These are phyloP conservation scores for Cucurbita moschata DNA, from an alignment of 306 rosid genomes.

Conservation along the genomic window DNA sequence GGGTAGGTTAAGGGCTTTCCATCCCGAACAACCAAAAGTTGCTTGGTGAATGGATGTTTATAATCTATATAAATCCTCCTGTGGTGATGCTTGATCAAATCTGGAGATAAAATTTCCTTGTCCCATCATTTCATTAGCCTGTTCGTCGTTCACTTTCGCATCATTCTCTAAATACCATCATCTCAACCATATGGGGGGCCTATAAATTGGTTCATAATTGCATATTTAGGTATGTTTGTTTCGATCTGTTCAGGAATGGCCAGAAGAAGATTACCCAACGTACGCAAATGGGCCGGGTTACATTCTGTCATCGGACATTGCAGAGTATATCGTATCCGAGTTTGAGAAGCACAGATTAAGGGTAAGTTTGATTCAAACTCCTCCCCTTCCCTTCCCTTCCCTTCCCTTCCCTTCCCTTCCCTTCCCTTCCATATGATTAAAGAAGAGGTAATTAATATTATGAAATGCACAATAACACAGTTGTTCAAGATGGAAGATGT, in stretches of 20 bases:
- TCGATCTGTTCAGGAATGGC: slow-evolving; percentile 58
- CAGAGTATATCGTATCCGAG: slow-evolving; percentile 46
- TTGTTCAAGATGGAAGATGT: slow-evolving; percentile 96
- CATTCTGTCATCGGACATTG: slow-evolving; percentile 59
- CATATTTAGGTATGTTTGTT: background rate
- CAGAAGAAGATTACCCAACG: slow-evolving; percentile 84
- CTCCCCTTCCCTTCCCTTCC: background rate
- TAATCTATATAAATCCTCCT: background rate
- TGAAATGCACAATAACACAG: slow-evolving; percentile 20
- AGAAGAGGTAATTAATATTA: too few species aligned
- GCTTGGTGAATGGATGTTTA: background rate
- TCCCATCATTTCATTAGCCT: background rate
- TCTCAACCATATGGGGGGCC: background rate
- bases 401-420: background rate
- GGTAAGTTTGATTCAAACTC: slow-evolving; percentile 23
- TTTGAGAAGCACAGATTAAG: slow-evolving; percentile 56
- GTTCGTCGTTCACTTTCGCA: background rate
- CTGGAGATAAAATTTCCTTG: background rate
- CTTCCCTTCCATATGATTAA: background rate
- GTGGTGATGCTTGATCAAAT: background rate
- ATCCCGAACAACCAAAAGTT: background rate
- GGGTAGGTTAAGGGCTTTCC: background rate
- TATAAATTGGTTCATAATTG: background rate
- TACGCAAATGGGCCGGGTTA: slow-evolving; percentile 95
- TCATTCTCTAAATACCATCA: background rate